phyloP scores from a whole-genome alignment of 2,329 filamentous ascomycete genomes.

The Harringtonia lauricola region DNA sequence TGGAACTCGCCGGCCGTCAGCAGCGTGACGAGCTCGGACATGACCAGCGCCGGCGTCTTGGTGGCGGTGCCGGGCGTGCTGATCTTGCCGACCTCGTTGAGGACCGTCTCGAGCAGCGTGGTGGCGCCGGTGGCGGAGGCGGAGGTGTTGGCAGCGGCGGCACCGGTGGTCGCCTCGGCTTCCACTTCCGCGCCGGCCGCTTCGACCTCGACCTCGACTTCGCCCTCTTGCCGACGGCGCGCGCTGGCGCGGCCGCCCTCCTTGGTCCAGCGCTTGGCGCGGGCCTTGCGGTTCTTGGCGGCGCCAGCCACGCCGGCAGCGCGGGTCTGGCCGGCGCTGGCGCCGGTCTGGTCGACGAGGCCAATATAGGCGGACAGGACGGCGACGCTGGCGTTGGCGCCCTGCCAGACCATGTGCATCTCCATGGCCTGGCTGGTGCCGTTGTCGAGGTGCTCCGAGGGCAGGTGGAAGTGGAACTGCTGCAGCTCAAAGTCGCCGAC shows the following conservation, averaged over 20 bases:
- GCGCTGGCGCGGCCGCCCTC: too few species aligned
- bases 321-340: constrained; percentile 2
- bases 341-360: constrained; percentile 18
- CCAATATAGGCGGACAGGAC: constrained; percentile 34
- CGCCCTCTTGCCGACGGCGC: too few species aligned
- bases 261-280: too few species aligned
- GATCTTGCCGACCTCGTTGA: constrained; percentile 29
- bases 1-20: constrained; percentile 27
- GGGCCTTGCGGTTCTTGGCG: too few species aligned
- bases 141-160: constrained; percentile 21
- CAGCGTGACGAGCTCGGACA: constrained; percentile 29
- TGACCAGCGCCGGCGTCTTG: constrained; percentile 28
- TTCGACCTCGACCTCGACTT: neutral
- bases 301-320: too few species aligned
- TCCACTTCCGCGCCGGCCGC: neutral
- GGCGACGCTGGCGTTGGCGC: constrained; percentile 26
- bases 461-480: constrained; percentile 40
- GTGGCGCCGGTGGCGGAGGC: constrained; percentile 20
- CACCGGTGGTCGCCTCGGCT: constrained; percentile 25
- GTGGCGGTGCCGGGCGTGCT: constrained; percentile 28
- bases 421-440: constrained; percentile 37
- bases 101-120: constrained; percentile 34
- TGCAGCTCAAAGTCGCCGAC: constrained; percentile 25
- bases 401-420: constrained; percentile 49
- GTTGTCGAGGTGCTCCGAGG: constrained; percentile 35